Evolutionary conservation across 1,139 yeast species (phyloP), one percentile per base, ranked within the genome.

Genomic region (Blastobotrys niveus): DNA sequence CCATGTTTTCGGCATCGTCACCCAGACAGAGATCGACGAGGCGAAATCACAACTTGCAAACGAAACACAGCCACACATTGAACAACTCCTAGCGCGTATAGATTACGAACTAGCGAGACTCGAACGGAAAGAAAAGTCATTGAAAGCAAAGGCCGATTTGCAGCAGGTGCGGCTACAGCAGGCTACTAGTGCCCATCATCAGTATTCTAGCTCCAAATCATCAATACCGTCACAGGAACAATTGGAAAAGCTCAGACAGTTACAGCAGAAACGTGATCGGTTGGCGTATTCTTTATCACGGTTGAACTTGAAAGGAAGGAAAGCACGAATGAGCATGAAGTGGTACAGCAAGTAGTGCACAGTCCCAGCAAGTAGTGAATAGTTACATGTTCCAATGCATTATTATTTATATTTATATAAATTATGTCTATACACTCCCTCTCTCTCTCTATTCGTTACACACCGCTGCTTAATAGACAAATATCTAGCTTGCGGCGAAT

Each of bases 211-310:
- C 14, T 25, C 29, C 5, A 24, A 3, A 5, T 14, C 27, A 10
- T 19, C 26, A n/a, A 24, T n/a, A n/a, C n/a, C n/a, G 20, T 24
- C 27, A 22, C 21, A 17, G 32, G 68, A 63, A 39, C 70, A 70
- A 46, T 37, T 68, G 46, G 67, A 64, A 17, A 58, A 54, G 40
- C 51, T 70, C 44, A 62, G 63, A 48, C 57, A 58, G 40, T 55
- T 72, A 37, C 65, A 63, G 46, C 52, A 56, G 36, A 62, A 63
- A 50, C 64, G 64, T 43, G 71, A 68, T 38, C 56, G 66, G 29
- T 54, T 72, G 42, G 59, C 56, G 46, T 68, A 59, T 51, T 62
- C 63, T 27, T 46, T 62, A 35, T 63, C 63, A 10, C 55, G 61
- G 30, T 51, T 59, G 32, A 62, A 60, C 40, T 48, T 66, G 46